Evolutionary conservation across 177 flowering plant species (phyloP).

Genomic region (Telopea speciosissima): DNA sequence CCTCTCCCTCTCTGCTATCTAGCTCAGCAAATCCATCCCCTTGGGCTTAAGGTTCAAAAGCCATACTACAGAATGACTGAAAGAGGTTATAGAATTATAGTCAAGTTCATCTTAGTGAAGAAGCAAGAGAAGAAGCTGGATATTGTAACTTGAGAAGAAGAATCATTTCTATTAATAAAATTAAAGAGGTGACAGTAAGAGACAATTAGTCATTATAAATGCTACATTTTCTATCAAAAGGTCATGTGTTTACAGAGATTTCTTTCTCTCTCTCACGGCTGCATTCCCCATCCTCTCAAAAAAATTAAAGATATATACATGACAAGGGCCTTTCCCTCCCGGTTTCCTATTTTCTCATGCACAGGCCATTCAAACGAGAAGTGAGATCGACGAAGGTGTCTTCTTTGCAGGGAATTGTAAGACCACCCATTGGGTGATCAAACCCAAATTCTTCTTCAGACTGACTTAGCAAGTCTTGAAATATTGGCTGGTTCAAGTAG

Average conservation of each 20-base stretch:
- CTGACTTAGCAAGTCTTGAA: not conserved
- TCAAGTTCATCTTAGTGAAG: too few species aligned
- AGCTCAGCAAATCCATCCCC: too few species aligned
- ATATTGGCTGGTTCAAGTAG: not conserved
- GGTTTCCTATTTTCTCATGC: not conserved
- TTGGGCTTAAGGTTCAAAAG: too few species aligned
- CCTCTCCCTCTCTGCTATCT: too few species aligned
- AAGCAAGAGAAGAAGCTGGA: too few species aligned
- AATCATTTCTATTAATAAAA: too few species aligned
- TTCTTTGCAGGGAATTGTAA: conserved; percentile 31
- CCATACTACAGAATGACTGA: too few species aligned
- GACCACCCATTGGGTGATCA: conserved; percentile 31
- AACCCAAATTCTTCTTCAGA: conserved; percentile 29
- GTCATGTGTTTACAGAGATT: not conserved
- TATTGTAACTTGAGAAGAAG: too few species aligned
- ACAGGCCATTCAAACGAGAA: not conserved
- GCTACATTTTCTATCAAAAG: too few species aligned
- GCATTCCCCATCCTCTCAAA: not conserved
- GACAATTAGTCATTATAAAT: too few species aligned
- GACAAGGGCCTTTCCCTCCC: not conserved
- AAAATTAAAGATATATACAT: not conserved
- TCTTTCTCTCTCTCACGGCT: not conserved
- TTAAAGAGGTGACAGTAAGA: not conserved
- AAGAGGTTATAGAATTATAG: too few species aligned
- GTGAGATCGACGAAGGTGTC: conserved; percentile 17